phyloP scores from a whole-genome alignment of 208 protist genomes.

The Leishmania aethiopica region DNA sequence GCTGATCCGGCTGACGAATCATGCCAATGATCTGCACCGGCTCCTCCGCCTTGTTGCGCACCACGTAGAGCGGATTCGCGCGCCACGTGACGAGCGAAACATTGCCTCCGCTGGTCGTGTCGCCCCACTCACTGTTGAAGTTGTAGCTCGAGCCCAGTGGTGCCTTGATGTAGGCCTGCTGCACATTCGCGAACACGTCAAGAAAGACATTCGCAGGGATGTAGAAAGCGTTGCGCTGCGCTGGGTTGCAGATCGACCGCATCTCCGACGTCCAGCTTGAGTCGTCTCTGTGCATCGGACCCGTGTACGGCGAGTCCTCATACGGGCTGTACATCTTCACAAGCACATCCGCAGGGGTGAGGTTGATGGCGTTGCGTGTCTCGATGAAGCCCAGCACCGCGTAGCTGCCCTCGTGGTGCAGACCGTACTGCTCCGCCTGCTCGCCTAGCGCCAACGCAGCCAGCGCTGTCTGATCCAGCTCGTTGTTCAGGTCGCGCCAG shows the following conservation, averaged over 20 bases:
- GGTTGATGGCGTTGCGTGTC: constrained; percentile 39
- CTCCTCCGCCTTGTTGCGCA: constrained; percentile 44
- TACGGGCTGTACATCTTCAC: constrained; percentile 83
- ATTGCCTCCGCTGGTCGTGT: constrained; percentile 66
- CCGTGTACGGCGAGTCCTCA: constrained; percentile 52
- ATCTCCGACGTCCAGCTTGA: constrained; percentile 49
- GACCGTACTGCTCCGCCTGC: constrained; percentile 42
- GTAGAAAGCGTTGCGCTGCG: constrained; percentile 57
- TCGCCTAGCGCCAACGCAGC: constrained; percentile 56
- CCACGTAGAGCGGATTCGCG: constrained; percentile 73
- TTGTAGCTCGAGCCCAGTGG: constrained; percentile 42
- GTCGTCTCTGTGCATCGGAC: constrained; percentile 72
- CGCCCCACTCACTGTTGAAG: constrained; percentile 81
- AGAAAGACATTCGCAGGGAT: constrained; percentile 60
- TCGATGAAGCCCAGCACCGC: constrained; percentile 58
- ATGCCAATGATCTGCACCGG: constrained; percentile 74
- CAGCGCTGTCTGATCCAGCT: constrained; percentile 43
- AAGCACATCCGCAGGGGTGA: constrained; percentile 53
- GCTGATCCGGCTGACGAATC: constrained; percentile 80
- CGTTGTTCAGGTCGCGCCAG: constrained; percentile 52
- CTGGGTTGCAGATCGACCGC: constrained; percentile 40
- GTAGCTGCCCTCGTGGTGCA: constrained; percentile 65
- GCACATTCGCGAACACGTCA: constrained; percentile 55
- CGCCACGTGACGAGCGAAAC: constrained; percentile 65
- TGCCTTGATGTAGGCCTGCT: constrained; percentile 47